Conservation (phyloP, 257 asterid species). For the Thymus mandschuricus region DNA sequence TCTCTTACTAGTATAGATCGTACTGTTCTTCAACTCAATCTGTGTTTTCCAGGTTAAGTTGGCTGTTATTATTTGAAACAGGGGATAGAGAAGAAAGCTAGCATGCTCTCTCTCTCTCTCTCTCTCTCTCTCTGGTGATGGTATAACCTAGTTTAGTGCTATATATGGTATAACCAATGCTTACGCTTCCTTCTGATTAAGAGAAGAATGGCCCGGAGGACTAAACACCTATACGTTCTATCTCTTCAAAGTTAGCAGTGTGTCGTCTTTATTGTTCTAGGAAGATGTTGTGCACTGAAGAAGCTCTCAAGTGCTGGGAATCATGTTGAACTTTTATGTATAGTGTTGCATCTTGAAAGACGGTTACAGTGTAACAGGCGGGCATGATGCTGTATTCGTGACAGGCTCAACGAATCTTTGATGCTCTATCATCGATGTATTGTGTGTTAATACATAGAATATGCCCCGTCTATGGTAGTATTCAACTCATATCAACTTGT, state of each 20-base stretch:
- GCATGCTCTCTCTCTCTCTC: background rate
- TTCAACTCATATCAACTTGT: too few relatives aligned
- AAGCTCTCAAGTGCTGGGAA: slow-evolving; percentile 3
- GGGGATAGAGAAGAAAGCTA: background rate
- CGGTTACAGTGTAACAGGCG: slow-evolving; percentile 15
- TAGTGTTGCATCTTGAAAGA: slow-evolving; percentile 2
- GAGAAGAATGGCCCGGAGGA: too few relatives aligned
- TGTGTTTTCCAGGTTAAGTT: background rate
- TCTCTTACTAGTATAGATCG: background rate
- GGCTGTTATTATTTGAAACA: background rate
- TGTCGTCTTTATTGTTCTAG: background rate
- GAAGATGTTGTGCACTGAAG: background rate
- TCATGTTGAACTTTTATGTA: background rate
- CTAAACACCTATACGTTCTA: too few relatives aligned
- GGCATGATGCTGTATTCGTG: background rate
- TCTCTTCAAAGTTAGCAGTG: background rate
- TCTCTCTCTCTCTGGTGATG: too few relatives aligned
- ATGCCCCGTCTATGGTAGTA: background rate
- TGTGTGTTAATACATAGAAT: background rate
- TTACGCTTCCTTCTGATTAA: too few relatives aligned
- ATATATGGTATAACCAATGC: too few relatives aligned
- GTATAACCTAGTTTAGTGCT: too few relatives aligned
- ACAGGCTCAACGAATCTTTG: background rate
- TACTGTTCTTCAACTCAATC: background rate
- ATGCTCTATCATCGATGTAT: background rate